Base-by-base conservation (phyloP, 2,329 filamentous ascomycete species). In the Colletotrichum sp. region DNA sequence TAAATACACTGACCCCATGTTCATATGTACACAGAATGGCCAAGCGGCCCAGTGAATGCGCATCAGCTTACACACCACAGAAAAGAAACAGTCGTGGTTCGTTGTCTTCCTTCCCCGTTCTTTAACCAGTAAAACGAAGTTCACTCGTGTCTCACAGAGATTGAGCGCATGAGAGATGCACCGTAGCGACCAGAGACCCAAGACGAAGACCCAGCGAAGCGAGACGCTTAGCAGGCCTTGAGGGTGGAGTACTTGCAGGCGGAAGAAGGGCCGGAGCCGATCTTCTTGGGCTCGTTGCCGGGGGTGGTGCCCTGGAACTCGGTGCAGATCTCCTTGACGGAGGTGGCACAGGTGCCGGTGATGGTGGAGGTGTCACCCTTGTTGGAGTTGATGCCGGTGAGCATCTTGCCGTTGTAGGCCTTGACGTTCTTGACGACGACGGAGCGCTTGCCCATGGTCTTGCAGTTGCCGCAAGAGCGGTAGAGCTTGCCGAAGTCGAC, bases 381-480 rank as follows among this genome's bases (percentile, higher is more conserved):
- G 76, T 77, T 77, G 67, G 73, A 76, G 76, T 77, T 77, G 76
- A 77, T 76, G 64, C 76, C 76, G 64, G 70, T 70, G 73, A 77
- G 73, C 66, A 77, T 69, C 69, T 77, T 76, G 69, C 76, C 76
- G 73, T 77, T 77, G 76, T 62, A 76, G 74, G 76, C 74, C 70
- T 75, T 77, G 66, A 77, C 76, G 67, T 77, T 77, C 76, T 76
- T 76, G 64, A 77, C 32, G 32, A 77, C 67, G 60, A 77, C 76
- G 74, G 61, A n/a, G 66, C 76, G 74, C 66, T 64, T 64, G 70
- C 76, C 76, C 73, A 76, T 76, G 26, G 32, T 73, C 73, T 77
- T 77, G 76, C 76, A 77, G 73, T 77, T 77, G 16, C 76, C 76
- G 76, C 76, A 77, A 10, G 73, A 72, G 76, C 76, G 76, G 73